Evolutionary conservation across 805 yeast species (phyloP), one percentile per base, ranked within the genome.

Genomic region (Suhomyces faveliae): DNA sequence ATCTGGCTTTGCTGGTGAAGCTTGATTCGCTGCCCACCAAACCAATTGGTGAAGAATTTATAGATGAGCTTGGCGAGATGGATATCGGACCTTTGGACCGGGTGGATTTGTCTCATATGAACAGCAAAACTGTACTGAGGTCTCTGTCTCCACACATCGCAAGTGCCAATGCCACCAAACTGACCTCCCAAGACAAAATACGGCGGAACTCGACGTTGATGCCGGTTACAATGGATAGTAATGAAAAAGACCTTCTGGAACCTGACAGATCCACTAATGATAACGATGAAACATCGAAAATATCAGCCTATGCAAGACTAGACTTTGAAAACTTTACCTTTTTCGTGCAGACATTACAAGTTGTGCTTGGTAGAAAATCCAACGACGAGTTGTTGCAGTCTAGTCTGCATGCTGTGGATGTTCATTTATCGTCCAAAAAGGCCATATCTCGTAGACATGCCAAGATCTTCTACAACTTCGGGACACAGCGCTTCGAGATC

Each of bases 401-500:
- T 47, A 85, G 85, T 54, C 80, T 75, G 45, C 85, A 86, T 57
- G 79, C 87, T 4, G 88, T 92, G 9, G 99, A 92, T 69, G 96
- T 94, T 38, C 96, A 94, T 70, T 68, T 94, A 39, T 96, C 97
- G 8, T 82, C 88, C 11, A 87, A 91, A 37, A 94, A 94, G 70
- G 96, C 97, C 8, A 89, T 94, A 13, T 89, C 97, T 5, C 73
- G 99, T 61, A 77, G 89, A 50, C 99, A 94, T 67, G 99, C 98
- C 4, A 91, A 89, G 67, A 92, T 94, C 12, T 92, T 91, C 64
- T 94, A 92, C 71, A 94, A 94, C 63, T 94, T 94, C 67, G 98
- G 97, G 3, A 90, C 95, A 3, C 98, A 92, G 63, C 71, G 96
- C 54, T 94, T 94, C 61, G 99, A 94, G 66, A 71, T 94, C 40